Base-by-base conservation (phyloP, 2,329 filamentous ascomycete genomes). In the Aureobasidium melanogenum region DNA sequence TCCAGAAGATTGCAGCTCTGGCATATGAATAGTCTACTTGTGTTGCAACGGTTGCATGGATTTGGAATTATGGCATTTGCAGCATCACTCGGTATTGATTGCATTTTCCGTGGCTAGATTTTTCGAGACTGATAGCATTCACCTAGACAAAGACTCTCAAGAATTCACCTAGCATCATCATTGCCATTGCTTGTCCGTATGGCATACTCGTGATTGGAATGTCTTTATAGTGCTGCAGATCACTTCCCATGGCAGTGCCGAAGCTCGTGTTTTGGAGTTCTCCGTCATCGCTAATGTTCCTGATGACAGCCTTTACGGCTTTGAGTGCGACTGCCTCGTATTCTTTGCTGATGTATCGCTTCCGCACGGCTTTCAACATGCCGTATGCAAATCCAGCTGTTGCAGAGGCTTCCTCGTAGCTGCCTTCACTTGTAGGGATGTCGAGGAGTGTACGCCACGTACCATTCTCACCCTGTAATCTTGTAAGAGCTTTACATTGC, bases 121-220 rank as follows among this genome's bases (percentile, higher is more conserved):
- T 24, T 48, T 50, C 22, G 15, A 36, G 44, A 50, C 44, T 41
- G 44, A 50, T 50, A 59, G 44, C 44, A 50, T 59, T 5, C 28
- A 34, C 34, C 52, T 73, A 82, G 39, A 82, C 74, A 63, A 82
- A 87, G 34, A 80, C 80, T 51, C 87, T 79, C 72, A 89, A 70
- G 67, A 87, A 88, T 74, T 93, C 89, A 0, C 87, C 88, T 65
- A 92, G 71, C 0, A 87, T 85, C 85, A 92, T 91, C 64, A 91
- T 90, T 0, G 87, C 88, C 88, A 92, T 91, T 0, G 88, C 87
- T 72, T 92, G 89, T 0, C 89, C 89, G 67, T 92, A 92, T 7
- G 88, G 89, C 89, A 92, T 93, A 67, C 86, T 87, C 2, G 89
- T 93, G 64, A 86, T 74, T 1, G 85, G 81, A 62, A 93, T 91